Evolutionary conservation across 2,329 filamentous ascomycete species (phyloP), one percentile per base, ranked within the genome.

Genomic region (Dryadomyces sulphureus): DNA sequence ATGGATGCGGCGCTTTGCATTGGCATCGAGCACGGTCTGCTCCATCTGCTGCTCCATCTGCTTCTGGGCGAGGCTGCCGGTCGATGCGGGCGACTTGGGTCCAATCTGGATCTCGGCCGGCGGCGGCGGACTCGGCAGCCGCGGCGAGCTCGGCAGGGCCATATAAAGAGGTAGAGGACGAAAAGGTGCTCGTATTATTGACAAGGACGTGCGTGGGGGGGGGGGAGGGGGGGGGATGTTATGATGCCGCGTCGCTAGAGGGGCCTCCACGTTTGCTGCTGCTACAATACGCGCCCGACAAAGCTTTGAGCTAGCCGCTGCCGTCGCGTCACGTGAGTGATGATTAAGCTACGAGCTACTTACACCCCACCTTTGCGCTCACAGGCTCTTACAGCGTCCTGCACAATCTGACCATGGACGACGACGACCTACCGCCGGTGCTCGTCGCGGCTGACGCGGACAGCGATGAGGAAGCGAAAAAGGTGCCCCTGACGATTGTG

Each of bases 31-130:
- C 53, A 71, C 70, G 57, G 62, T 73, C 62, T 73, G 72, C 60
- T 79, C 78, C 58, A 78, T 78, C 63, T 74, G 75, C 60, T 71
- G 75, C 38, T 53, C 50, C 54, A 62, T 73, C 69, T 66, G 75
- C 63, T 56, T 75, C 59, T 59, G 80, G 63, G 66, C 67, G 22
- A 64, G 57, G 38, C 59, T 59, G 43, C 41, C 16, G 7, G 30
- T 14, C 11, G 41, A n/a, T 32, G 27, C 53, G n/a, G 56, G 54
- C 27, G 56, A 55, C 41, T 58, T 56, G 40, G 61, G 59, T 43
- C 78, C 83, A 52, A 94, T 81, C 66, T 96, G 90, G 54, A 94
- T 92, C 65, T 98, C 92, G 50, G 90, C 87, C 48, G 93, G 81
- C 30, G 92, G 92, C 48, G 92, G 92, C 50, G 92, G 92, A 63